phyloP scores from a whole-genome alignment of 2,329 filamentous ascomycete species.

The Cordyceps farinosa region DNA sequence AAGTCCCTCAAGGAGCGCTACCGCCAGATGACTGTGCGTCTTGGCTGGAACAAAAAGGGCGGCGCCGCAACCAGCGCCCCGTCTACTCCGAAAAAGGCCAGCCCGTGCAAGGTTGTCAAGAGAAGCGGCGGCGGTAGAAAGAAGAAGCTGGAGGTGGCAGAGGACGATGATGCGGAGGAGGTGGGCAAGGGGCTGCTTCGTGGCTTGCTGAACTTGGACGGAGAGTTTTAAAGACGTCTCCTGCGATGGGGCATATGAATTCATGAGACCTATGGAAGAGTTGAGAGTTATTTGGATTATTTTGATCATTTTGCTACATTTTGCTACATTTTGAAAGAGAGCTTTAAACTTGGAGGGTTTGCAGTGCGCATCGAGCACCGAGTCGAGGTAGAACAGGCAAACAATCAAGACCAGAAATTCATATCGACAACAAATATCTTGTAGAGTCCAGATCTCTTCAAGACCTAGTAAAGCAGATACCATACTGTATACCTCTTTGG shows the following conservation, averaged over 20 bases:
- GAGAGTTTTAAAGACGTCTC: background rate
- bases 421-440: background rate
- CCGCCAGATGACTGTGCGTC: slow-evolving; percentile 38
- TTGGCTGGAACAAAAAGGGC: slow-evolving; percentile 35
- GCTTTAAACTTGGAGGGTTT: background rate
- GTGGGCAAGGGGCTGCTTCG: slow-evolving; percentile 10
- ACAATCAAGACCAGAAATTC: background rate
- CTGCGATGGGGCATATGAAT: background rate
- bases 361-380: background rate
- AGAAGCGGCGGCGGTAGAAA: slow-evolving; percentile 28
- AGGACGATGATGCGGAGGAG: slow-evolving; percentile 18
- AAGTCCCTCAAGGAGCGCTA: slow-evolving; percentile 42
- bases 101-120: slow-evolving; percentile 29
- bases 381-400: background rate
- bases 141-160: slow-evolving; percentile 10
- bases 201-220: background rate
- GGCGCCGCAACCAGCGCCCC: background rate
- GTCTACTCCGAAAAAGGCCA: slow-evolving; percentile 17
- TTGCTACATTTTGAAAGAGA: background rate
- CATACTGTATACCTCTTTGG: background rate
- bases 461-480: background rate
- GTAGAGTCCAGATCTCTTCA: too few species aligned
- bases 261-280: background rate
- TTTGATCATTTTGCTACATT: background rate
- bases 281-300: background rate